Conservation (phyloP, 1,284 basidiomycete genomes). For the Amylostereum areolatum region DNA sequence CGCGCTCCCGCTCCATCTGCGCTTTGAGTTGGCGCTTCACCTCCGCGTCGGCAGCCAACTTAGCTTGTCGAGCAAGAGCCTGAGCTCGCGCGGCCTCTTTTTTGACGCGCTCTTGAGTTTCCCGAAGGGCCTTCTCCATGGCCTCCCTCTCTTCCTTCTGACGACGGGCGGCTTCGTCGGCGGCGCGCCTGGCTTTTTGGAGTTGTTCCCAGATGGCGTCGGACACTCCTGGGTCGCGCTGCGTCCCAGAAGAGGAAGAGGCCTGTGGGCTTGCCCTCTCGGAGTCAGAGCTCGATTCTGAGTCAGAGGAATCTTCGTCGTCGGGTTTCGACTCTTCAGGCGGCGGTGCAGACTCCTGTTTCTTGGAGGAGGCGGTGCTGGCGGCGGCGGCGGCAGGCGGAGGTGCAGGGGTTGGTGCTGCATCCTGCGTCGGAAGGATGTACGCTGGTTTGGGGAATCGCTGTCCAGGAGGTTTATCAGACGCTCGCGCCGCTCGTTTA, state of each 20-base stretch:
- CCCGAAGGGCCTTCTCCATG: conserved; percentile 10
- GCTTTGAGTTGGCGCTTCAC: conserved; percentile 17
- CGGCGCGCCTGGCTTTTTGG: conserved; percentile 29
- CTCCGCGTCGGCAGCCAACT: conserved; percentile 11
- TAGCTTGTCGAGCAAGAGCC: neutral
- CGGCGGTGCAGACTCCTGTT: neutral
- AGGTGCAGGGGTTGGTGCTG: neutral
- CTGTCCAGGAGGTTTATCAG: neutral
- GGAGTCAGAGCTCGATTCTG: neutral
- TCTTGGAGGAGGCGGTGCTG: neutral
- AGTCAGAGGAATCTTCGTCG: neutral
- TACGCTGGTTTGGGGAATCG: neutral
- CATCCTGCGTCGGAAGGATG: neutral
- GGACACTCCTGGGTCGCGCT: conserved; percentile 38
- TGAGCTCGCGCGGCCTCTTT: no score
- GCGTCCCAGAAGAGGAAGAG: no score
- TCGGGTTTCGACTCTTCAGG: neutral
- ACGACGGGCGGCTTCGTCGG: conserved; percentile 14
- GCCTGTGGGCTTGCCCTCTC: conserved; percentile 19
- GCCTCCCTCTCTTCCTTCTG: conserved; percentile 10
- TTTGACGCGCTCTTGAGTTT: conserved; percentile 6
- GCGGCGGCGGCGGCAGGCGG: conserved; percentile 1
- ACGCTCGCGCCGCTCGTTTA: conserved; percentile 19
- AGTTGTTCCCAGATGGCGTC: conserved; percentile 39
- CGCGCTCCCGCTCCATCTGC: conserved; percentile 12